These are phyloP conservation scores for Yarrowia deformans DNA, from an alignment of 805 yeast genomes.

Conservation along the genomic window DNA sequence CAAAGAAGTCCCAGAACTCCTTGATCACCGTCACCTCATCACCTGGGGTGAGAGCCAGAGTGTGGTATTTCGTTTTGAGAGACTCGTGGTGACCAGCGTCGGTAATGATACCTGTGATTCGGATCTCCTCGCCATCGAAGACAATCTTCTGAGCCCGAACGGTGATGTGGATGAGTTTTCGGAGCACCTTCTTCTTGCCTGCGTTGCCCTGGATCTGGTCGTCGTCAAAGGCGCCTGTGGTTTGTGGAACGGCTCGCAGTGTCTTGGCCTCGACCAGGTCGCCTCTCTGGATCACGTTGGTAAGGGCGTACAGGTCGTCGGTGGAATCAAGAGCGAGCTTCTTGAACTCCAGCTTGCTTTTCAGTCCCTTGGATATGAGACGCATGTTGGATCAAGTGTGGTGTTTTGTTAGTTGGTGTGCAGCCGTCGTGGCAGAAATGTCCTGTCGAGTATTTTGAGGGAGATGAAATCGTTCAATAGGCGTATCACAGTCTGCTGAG, in stretches of 20 bases:
- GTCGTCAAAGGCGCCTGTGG: slow-evolving; percentile 30
- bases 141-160: slow-evolving; percentile 23
- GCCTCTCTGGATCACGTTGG: slow-evolving; percentile 29
- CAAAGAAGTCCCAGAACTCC: slow-evolving; percentile 36
- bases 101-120: slow-evolving; percentile 35
- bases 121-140: slow-evolving; percentile 38
- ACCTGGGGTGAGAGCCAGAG: slow-evolving; percentile 31
- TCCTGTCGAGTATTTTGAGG: neutral
- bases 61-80: slow-evolving; percentile 31
- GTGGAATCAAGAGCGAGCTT: slow-evolving; percentile 35
- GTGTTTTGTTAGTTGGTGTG: neutral
- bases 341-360: slow-evolving; percentile 34
- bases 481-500: neutral
- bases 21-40: slow-evolving; percentile 33
- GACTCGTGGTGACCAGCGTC: slow-evolving; percentile 35
- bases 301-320: slow-evolving; percentile 36
- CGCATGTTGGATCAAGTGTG: slow-evolving; percentile 6
- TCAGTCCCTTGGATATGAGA: slow-evolving; percentile 35
- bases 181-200: slow-evolving; percentile 32
- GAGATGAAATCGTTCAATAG: neutral
- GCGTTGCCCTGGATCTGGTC: slow-evolving; percentile 31
- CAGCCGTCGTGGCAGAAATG: neutral
- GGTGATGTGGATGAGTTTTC: slow-evolving; percentile 29
- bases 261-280: slow-evolving; percentile 38
- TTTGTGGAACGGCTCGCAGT: slow-evolving; percentile 36